Evolutionary conservation across 164 flowering plant genomes (phyloP).

Genomic region (Nymphaea thermarum): DNA sequence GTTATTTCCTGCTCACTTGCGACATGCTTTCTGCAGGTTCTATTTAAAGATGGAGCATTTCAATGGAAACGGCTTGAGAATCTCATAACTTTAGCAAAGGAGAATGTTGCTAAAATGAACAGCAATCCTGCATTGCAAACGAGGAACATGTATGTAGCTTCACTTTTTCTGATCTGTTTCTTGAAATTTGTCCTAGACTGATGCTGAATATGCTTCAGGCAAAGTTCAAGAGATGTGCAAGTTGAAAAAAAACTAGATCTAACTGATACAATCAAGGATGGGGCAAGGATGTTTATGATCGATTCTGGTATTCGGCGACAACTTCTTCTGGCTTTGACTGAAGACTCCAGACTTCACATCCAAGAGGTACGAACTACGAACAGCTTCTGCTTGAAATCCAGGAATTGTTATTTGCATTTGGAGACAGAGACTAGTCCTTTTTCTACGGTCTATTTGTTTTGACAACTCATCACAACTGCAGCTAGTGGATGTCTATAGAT

Average conservation of each 20-base stretch:
- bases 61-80: slow-evolving; percentile 99
- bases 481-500: slow-evolving; percentile 53
- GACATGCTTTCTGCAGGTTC: slow-evolving; percentile 38
- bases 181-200: background rate
- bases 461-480: slow-evolving; percentile 6
- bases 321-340: slow-evolving; percentile 89
- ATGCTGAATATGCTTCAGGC: slow-evolving; percentile 18
- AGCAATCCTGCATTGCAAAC: slow-evolving; percentile 77
- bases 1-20: background rate
- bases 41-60: slow-evolving; percentile 88
- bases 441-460: background rate
- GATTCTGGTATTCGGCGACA: slow-evolving; percentile 87
- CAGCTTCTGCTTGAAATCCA: background rate
- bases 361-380: slow-evolving; percentile 48
- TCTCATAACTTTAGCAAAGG: slow-evolving; percentile 84
- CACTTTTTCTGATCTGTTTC: background rate
- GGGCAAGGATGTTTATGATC: slow-evolving; percentile 75
- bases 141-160: slow-evolving; percentile 32
- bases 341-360: slow-evolving; percentile 92
- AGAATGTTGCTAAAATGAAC: slow-evolving; percentile 89
- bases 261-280: slow-evolving; percentile 93
- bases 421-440: background rate
- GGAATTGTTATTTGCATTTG: background rate
- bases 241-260: slow-evolving; percentile 62
- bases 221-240: slow-evolving; percentile 30